Evolutionary conservation across 2,329 filamentous ascomycete species (phyloP).

Genomic region (Arachnomyces sp.): DNA sequence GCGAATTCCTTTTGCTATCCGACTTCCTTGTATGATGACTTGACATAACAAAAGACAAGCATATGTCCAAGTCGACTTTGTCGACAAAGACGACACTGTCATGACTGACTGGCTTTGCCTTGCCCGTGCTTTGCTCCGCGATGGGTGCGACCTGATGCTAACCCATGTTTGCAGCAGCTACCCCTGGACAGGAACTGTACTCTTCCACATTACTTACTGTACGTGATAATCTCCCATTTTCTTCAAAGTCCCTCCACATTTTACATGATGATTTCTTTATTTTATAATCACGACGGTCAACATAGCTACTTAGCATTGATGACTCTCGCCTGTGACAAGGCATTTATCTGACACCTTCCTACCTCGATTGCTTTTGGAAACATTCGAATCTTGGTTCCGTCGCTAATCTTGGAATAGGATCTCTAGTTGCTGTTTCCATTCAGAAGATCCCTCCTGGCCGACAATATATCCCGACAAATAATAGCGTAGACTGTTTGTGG

Average conservation of each 20-base stretch:
- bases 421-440: too few relatives aligned
- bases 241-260: conserved; percentile 12
- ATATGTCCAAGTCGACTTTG: conserved; percentile 76
- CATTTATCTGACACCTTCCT: conserved; percentile 34
- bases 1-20: conserved; percentile 6
- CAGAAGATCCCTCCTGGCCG: too few relatives aligned
- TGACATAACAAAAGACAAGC: conserved; percentile 80
- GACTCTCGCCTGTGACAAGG: conserved; percentile 72
- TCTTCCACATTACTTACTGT: neutral
- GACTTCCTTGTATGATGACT: conserved; percentile 62
- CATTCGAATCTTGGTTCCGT: too few relatives aligned
- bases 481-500: too few relatives aligned
- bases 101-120: conserved; percentile 33
- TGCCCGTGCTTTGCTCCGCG: conserved; percentile 16
- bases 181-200: too few relatives aligned
- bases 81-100: conserved; percentile 47
- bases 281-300: conserved; percentile 83
- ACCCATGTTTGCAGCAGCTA: neutral
- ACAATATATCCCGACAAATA: too few relatives aligned
- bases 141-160: too few relatives aligned
- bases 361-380: neutral
- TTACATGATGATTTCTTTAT: conserved; percentile 59
- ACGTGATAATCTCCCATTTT: conserved; percentile 12
- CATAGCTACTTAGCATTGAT: conserved; percentile 74
- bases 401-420: too few relatives aligned